Evolutionary conservation across 2,329 filamentous ascomycete genomes (phyloP).

Genomic region (Alternaria metachromatica): DNA sequence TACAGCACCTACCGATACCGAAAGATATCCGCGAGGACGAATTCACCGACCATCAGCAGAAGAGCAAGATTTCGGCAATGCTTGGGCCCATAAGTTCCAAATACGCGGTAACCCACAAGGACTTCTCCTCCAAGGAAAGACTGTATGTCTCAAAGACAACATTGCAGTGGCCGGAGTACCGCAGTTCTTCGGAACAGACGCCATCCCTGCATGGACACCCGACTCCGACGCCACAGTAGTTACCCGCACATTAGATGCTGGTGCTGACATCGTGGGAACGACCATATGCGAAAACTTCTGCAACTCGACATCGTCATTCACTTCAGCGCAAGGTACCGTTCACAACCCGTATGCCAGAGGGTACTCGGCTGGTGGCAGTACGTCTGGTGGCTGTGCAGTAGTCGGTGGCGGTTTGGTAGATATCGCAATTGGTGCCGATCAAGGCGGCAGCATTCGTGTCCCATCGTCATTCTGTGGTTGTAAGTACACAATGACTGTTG

Average conservation of each 20-base stretch:
- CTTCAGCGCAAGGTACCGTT: conserved; percentile 50
- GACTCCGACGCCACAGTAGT: conserved; percentile 62
- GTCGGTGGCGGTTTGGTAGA: conserved; percentile 51
- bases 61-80: conserved; percentile 51
- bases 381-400: conserved; percentile 53
- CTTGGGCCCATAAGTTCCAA: conserved; percentile 60
- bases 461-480: conserved; percentile 47
- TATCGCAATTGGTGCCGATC: conserved; percentile 49
- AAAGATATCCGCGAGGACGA: conserved; percentile 55
- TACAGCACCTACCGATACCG: conserved; percentile 50
- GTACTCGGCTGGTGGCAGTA: conserved; percentile 58
- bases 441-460: conserved; percentile 50
- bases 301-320: conserved; percentile 57
- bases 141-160: conserved; percentile 62
- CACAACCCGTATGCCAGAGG: conserved; percentile 53
- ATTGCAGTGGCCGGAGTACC: conserved; percentile 62
- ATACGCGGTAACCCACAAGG: conserved; percentile 47
- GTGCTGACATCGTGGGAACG: conserved; percentile 59
- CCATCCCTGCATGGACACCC: conserved; percentile 57
- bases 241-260: conserved; percentile 58
- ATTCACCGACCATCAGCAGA: conserved; percentile 48
- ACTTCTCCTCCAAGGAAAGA: conserved; percentile 47
- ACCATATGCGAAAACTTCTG: conserved; percentile 63
- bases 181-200: conserved; percentile 61
- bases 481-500: conserved; percentile 7